These are phyloP conservation scores for Thelonectria discophora DNA, from an alignment of 2,329 filamentous ascomycete genomes.

Conservation along the genomic window DNA sequence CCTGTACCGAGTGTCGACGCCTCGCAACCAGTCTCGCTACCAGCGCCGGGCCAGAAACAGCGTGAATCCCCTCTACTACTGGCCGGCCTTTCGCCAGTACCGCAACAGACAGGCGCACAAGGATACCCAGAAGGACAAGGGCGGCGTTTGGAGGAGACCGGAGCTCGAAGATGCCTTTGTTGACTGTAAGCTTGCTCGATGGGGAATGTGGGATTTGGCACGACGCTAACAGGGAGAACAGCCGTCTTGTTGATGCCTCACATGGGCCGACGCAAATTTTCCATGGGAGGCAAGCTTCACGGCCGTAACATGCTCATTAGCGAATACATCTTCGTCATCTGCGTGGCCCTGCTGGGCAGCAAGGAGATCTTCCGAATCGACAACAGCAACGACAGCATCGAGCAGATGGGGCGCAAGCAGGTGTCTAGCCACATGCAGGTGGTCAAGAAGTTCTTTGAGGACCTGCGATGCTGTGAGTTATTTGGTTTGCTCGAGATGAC, in stretches of 20 bases:
- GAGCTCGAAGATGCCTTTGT: conserved; percentile 73
- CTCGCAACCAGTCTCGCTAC: conserved; percentile 49
- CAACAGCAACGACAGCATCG: conserved; percentile 54
- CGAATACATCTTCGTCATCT: conserved; percentile 67
- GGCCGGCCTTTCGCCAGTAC: conserved; percentile 71
- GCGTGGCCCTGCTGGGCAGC: conserved; percentile 50
- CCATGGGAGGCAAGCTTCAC: conserved; percentile 69
- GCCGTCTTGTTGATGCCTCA: conserved; percentile 71
- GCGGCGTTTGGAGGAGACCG: conserved; percentile 62
- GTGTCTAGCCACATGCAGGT: conserved; percentile 78
- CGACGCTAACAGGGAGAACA: conserved; percentile 45
- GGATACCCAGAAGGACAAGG: conserved; percentile 66
- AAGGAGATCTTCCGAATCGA: conserved; percentile 55
- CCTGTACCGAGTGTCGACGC: conserved; percentile 50
- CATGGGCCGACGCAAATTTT: conserved; percentile 73
- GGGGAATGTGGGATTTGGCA: background rate
- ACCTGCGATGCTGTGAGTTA: conserved; percentile 69
- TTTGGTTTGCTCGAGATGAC: background rate
- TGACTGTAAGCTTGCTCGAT: conserved; percentile 59
- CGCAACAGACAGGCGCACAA: conserved; percentile 72
- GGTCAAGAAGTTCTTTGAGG: conserved; percentile 71
- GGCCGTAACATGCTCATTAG: conserved; percentile 76
- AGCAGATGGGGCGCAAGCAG: conserved; percentile 67
- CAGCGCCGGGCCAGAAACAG: conserved; percentile 49
- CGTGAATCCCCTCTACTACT: conserved; percentile 69